phyloP scores from a whole-genome alignment of 2,329 filamentous ascomycete genomes.

The Mycogone perniciosa region DNA sequence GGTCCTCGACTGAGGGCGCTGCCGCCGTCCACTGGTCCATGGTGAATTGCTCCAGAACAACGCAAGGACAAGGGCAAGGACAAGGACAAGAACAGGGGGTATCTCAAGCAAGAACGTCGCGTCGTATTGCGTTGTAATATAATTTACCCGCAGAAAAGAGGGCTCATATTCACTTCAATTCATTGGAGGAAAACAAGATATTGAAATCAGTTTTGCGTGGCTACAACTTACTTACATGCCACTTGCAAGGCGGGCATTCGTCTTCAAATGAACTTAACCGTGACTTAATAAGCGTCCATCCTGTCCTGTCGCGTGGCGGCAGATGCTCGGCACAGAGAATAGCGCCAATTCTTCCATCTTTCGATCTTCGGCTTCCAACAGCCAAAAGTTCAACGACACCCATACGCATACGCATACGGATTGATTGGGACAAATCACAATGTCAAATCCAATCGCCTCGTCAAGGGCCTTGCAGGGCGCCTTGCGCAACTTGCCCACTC shows the following conservation, averaged over 20 bases:
- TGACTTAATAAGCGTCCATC: background rate
- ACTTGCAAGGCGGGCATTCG: background rate
- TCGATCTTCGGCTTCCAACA: constrained; percentile 4
- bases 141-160: no score
- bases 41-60: constrained; percentile 5
- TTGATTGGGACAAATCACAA: constrained; percentile 15
- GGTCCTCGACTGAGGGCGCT: constrained; percentile 18
- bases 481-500: constrained; percentile 25
- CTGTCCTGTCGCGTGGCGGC: background rate
- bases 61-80: background rate
- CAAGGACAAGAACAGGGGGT: background rate
- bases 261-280: background rate
- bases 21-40: constrained; percentile 25
- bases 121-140: background rate
- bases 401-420: background rate
- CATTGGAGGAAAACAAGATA: no score
- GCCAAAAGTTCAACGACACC: background rate
- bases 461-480: constrained; percentile 31
- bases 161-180: background rate
- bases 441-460: constrained; percentile 34
- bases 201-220: no score
- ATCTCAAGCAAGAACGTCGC: no score
- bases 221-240: no score
- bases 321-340: constrained; percentile 2
- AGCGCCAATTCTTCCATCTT: background rate